phyloP scores from a whole-genome alignment of 345 rosid genomes.

The Capsella bursapastoris region DNA sequence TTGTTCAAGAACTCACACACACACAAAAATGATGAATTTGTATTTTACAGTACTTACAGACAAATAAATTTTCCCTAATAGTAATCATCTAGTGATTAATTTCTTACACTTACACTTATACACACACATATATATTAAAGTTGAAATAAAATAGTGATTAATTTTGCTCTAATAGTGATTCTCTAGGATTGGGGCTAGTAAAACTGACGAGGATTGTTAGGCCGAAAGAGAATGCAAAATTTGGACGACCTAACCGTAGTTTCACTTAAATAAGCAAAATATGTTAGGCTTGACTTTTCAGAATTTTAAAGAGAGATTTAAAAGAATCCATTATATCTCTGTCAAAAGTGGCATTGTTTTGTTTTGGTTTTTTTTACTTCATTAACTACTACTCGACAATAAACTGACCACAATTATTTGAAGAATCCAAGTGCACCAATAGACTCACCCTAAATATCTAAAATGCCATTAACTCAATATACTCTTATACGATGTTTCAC shows the following conservation, averaged over 20 bases:
- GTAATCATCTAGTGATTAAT: too few relatives aligned
- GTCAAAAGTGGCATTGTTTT: conserved; percentile 26
- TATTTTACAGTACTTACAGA: neutral
- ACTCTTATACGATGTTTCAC: neutral
- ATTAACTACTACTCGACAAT: conserved; percentile 12
- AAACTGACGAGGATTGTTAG: conserved; percentile 31
- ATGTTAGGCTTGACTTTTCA: conserved; percentile 43
- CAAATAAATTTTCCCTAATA: too few relatives aligned
- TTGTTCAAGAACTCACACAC: neutral
- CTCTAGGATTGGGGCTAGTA: conserved; percentile 19
- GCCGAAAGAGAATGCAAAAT: conserved; percentile 33
- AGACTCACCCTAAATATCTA: neutral
- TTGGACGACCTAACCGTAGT: conserved; percentile 43
- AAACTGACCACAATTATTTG: conserved; percentile 25
- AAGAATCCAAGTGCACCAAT: conserved; percentile 22
- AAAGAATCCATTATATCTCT: conserved; percentile 32
- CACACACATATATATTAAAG: neutral
- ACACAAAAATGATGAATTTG: neutral
- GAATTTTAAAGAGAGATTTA: conserved; percentile 12
- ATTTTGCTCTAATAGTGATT: neutral
- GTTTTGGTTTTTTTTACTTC: conserved; percentile 9
- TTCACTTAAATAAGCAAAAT: conserved; percentile 43
- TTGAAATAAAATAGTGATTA: conserved; percentile 1
- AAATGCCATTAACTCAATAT: neutral
- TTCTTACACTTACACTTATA: too few relatives aligned